Evolutionary conservation across 176 grass and related monocot genomes (phyloP), one percentile per base, ranked within the genome.

Genomic region (Urochloa ruziziensis): DNA sequence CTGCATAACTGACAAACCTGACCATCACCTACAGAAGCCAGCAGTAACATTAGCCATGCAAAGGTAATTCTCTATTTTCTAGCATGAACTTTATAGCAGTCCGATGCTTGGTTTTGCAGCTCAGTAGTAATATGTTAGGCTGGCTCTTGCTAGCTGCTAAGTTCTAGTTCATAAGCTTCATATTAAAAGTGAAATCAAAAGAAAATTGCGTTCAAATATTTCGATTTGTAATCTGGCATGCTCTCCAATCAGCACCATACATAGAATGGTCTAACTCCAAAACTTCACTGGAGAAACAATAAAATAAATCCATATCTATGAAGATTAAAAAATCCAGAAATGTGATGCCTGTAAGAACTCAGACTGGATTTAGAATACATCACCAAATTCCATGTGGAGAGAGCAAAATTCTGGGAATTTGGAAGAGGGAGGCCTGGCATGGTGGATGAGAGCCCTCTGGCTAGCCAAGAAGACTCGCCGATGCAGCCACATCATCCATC

Each of bases 401-500:
- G 82, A 53, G 21, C 19, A 1, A 16, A 25, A 25, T 16, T 21
- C 42, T 21, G 10, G 12, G 19, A 67, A 21, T 14, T 19, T 3
- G 10, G 83, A 86, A 71, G 78, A 82, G 88, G 44, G 72, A 37
- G 33, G 51, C 85, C 89, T 91, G 53, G 80, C 89, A 91, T 91
- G 89, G 81, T 49, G 52, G 89, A 87, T 37, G 85, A 87, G 80
- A 91, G 89, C 85, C 75, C 80, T 80, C 85, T 87, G 84, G 52
- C 12, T 87, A 91, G 80, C 89, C 84, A 87, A 87, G 80, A 91
- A 80, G 74, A 84, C 80, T 21, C 0, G 76, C 89, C 89, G 51
- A 84, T 87, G 89, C 80, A 75, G 42, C 84, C 84, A 75, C 68
- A 69, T 74, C 13, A 75, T 75, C 74, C 67, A 74, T 68, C 57